A percentile compares a stretch with the other conserved stretches of the same genome.
Evolutionary conservation across 1,139 yeast genomes (phyloP).

Genomic region (Debaryomyces sp.): DNA sequence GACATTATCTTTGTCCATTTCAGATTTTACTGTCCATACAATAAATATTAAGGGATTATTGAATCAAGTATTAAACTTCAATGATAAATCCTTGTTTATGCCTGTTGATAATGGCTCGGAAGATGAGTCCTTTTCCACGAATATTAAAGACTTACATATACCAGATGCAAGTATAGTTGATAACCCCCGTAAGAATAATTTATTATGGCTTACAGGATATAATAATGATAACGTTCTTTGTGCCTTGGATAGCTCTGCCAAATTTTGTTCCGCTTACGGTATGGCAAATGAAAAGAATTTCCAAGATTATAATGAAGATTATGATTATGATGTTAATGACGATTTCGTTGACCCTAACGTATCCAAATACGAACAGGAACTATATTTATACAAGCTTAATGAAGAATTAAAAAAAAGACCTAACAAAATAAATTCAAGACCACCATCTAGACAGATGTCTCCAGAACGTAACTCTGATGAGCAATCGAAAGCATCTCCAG

Average conservation of each 20-base stretch:
- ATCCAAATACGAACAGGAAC: slow-evolving; percentile 5
- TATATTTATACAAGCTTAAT: slow-evolving; percentile 1
- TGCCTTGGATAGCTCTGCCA: slow-evolving; percentile 28
- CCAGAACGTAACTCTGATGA: not conserved
- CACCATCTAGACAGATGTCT: not conserved
- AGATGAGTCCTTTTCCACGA: not conserved
- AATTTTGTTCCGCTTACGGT: slow-evolving; percentile 30
- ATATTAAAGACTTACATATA: slow-evolving; percentile 7
- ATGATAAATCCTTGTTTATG: slow-evolving; percentile 15
- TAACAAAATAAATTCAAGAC: not conserved
- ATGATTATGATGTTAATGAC: slow-evolving; percentile 3
- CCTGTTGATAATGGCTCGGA: not conserved
- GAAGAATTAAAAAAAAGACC: not conserved
- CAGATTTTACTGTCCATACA: slow-evolving; percentile 39
- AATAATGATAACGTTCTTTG: slow-evolving; percentile 35
- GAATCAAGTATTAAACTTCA: slow-evolving; percentile 16
- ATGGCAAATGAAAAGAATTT: slow-evolving; percentile 9
- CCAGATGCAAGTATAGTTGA: slow-evolving; percentile 9
- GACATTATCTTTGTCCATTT: slow-evolving; percentile 35
- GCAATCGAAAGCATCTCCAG: not conserved
- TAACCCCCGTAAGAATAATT: slow-evolving; percentile 7
- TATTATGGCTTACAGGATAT: slow-evolving; percentile 18
- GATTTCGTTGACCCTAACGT: slow-evolving; percentile 4
- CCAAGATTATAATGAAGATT: not conserved
- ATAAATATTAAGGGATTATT: slow-evolving; percentile 36